Conservation (phyloP, 495 filamentous ascomycete species). For the Podospora bellae-mahoneyi region DNA sequence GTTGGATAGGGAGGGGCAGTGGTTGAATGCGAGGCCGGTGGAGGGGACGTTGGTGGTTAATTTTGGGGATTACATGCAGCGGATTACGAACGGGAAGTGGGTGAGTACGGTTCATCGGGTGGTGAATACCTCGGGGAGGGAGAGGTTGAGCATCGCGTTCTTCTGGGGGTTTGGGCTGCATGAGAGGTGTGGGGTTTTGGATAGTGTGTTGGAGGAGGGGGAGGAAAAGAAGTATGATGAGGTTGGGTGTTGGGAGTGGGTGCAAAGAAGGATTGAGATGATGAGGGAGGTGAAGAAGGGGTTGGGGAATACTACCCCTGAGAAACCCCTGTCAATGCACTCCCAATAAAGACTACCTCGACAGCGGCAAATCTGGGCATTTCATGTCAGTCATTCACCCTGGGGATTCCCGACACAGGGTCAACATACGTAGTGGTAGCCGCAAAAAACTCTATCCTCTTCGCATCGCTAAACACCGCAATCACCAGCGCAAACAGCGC, state of each 20-base stretch:
- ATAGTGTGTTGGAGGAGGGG: constrained; percentile 48
- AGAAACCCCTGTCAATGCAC: background rate
- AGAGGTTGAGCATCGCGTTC: constrained; percentile 58
- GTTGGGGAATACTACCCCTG: background rate
- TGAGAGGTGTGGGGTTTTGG: constrained; percentile 48
- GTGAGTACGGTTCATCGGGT: constrained; percentile 61
- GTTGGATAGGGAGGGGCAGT: constrained; percentile 48
- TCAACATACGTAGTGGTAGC: constrained; percentile 7
- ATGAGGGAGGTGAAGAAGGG: constrained; percentile 22
- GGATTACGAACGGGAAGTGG: constrained; percentile 60
- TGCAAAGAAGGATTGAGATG: constrained; percentile 25
- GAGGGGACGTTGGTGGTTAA: constrained; percentile 62
- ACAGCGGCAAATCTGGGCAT: constrained; percentile 2
- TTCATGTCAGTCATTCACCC: background rate
- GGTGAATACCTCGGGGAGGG: constrained; percentile 44
- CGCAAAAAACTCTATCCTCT: constrained; percentile 6
- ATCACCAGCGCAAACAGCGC: background rate
- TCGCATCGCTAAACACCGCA: background rate
- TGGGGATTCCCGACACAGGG: background rate
- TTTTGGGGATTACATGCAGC: constrained; percentile 62
- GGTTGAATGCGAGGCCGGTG: constrained; percentile 55
- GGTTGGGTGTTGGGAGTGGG: constrained; percentile 53
- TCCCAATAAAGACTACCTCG: constrained; percentile 1
- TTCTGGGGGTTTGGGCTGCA: constrained; percentile 53
- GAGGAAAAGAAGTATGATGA: constrained; percentile 54